Base-by-base conservation (phyloP, 2,329 filamentous ascomycete genomes). In the Trichoderma polysporum region DNA sequence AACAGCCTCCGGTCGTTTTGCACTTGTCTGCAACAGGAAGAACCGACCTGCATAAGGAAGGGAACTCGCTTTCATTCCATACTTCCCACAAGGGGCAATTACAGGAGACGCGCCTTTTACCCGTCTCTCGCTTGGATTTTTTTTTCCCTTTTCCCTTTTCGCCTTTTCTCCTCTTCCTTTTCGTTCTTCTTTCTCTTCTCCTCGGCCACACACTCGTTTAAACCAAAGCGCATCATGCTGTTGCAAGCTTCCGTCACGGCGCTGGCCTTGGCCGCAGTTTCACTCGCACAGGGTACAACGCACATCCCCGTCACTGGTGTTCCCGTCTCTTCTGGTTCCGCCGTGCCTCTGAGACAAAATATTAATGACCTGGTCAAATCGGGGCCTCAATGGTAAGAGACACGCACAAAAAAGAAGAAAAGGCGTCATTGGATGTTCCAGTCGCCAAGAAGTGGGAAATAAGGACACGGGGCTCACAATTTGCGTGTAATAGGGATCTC, bases 361-460 rank as follows among this genome's bases (percentile, higher is more conserved):
- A 83, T 87, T 69, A 82, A 84, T 69, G 76, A 79, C 5, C 71
- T 87, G 9, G 77, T 80, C 54, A 68, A 74, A 19, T 71, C 76
- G 50, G 77, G 76, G 37, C 76, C 81, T 8, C 75, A 80, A 70
- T 84, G 83, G 82, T 84, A 74, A 53, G 41, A 53, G n/a, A 47
- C 58, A 25, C 31, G n/a, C 6, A 27, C 29, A 33, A 59, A 29
- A 37, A 10, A 49, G 25, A 33, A 49, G 17, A 41, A 31, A 39
- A 39, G 9, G 27, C 33, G 39, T 12, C 25, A 47, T 45, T 47
- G 56, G 56, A 12, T 53, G 35, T 31, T 29, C 33, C n/a, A 41
- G 35, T 19, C 33, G n/a, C 47, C 39, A 35, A 39, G 39, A 37
- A 13, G 17, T 2, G 33, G 12, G 49, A 31, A 17, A 33, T 41